These are phyloP conservation scores for Aleurites moluccanus DNA, from an alignment of 441 rosid species.

Conservation along the genomic window DNA sequence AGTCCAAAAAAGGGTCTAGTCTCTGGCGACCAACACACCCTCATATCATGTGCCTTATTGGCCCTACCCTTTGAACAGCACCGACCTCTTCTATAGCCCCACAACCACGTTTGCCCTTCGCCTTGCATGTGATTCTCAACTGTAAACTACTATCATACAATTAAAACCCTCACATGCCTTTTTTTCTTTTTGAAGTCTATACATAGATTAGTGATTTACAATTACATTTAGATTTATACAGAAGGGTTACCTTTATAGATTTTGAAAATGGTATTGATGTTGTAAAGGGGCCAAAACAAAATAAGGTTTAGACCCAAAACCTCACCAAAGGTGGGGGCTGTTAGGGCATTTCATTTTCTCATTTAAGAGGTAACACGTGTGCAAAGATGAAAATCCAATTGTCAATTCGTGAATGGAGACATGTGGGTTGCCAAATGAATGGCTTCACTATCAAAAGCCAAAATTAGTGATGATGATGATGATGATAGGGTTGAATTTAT, in stretches of 20 bases:
- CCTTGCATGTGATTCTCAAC: conserved; percentile 16
- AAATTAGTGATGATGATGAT: conserved; percentile 7
- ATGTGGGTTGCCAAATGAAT: conserved; percentile 9
- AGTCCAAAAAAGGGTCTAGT: conserved; percentile 13
- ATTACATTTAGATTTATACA: no score
- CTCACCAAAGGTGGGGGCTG: not conserved
- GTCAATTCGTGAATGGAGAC: no score
- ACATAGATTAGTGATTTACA: no score
- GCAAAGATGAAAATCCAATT: no score
- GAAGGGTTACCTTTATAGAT: not conserved
- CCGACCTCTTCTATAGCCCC: conserved; percentile 25
- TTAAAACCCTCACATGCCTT: not conserved
- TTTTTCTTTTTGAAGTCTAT: no score
- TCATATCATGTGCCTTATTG: conserved; percentile 34
- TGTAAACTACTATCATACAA: not conserved
- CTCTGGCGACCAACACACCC: conserved; percentile 1
- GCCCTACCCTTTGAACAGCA: conserved; percentile 33
- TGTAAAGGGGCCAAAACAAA: conserved; percentile 11
- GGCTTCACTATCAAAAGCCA: no score
- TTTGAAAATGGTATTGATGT: not conserved
- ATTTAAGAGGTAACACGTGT: conserved; percentile 17
- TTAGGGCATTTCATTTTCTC: conserved; percentile 20
- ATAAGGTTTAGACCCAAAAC: not conserved
- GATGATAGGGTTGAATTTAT: not conserved
- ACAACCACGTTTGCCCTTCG: not conserved